Evolutionary conservation across 371 early-diverging fungal genomes (phyloP).

Genomic region (Apophysomyces trapeziformis): DNA sequence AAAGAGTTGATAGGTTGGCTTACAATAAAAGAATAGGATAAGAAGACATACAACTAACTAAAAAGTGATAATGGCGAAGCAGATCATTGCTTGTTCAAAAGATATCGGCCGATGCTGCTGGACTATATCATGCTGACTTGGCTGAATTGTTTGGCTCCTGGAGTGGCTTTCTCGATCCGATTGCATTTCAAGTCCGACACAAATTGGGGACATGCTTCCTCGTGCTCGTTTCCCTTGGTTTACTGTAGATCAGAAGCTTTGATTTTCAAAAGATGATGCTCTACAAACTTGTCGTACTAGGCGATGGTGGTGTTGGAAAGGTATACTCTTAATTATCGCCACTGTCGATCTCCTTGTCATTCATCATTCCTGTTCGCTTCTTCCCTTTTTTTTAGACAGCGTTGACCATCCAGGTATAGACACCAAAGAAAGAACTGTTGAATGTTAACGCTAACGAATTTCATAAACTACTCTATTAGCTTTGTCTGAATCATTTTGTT

Average conservation of each 20-base stretch:
- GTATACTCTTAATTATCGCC: constrained; percentile 22
- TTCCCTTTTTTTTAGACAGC: constrained; percentile 26
- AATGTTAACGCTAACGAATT: constrained; percentile 1
- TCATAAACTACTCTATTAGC: no score
- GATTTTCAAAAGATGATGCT: constrained; percentile 53
- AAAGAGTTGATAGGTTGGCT: no score
- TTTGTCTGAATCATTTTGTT: no score
- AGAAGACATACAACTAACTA: no score
- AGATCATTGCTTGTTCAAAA: no score
- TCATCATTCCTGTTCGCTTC: not conserved
- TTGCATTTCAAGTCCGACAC: constrained; percentile 1
- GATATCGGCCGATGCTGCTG: no score
- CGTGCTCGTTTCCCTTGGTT: constrained; percentile 11
- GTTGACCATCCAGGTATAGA: constrained; percentile 36
- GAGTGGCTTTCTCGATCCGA: constrained; percentile 8
- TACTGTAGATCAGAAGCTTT: constrained; percentile 9
- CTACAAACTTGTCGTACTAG: constrained; percentile 56
- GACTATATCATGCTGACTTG: no score
- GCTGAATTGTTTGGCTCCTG: not conserved
- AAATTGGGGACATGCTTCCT: constrained; percentile 2
- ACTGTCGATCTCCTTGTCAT: not conserved
- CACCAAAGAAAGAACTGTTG: not conserved
- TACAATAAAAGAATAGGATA: no score
- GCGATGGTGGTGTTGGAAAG: constrained; percentile 63
- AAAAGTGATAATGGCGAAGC: no score